Base-by-base conservation (phyloP, 768 basidiomycete genomes). In the Favolaschia claudopus region DNA sequence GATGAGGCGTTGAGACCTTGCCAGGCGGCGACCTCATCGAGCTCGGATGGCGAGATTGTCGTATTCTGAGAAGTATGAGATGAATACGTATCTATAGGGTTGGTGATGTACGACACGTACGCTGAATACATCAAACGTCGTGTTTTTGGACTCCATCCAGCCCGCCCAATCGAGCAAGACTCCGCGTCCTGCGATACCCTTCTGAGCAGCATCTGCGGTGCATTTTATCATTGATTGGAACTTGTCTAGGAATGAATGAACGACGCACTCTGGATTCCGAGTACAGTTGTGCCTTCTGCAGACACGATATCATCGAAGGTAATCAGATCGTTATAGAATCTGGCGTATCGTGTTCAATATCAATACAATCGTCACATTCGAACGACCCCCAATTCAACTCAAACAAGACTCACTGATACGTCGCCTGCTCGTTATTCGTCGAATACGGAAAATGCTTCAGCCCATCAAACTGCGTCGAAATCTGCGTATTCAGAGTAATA, bases 251-350 rank as follows among this genome's bases (percentile, higher is more conserved):
- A n/a, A n/a, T n/a, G 19, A 31, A 20, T n/a, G 31, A 3, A 1
- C n/a, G 20, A 53, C 56, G 19, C n/a, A 62, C 61, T 58, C 32
- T 62, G 61, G 14, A 62, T 62, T 2, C 61, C 61, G 3, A 62
- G 37, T 6, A 48, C 58, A 14, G 46, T 27, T 15, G 56, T 43
- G 3, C 48, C 61, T 3, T 40, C 37, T 2, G 61, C 29, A 6
- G 24, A 43, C 32, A 58, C 13, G 17, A 62, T 46, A 6, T 62
- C 55, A 2, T 46, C 49, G 27, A 62, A 62, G 8, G 39, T 62
- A 8, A 58, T 33, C 19, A 57, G 49, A 2, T 62, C 40, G 34
- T 62, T 62, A 15, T 62, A 62, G 36, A 62, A 62, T 49, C 61
- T 62, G 24, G 7, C 25, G 19, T 13, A 48, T 10, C 8, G 34